Evolutionary conservation across 495 filamentous ascomycete genomes (phyloP), one percentile per base, ranked within the genome.

Genomic region (Terfezia claveryi): DNA sequence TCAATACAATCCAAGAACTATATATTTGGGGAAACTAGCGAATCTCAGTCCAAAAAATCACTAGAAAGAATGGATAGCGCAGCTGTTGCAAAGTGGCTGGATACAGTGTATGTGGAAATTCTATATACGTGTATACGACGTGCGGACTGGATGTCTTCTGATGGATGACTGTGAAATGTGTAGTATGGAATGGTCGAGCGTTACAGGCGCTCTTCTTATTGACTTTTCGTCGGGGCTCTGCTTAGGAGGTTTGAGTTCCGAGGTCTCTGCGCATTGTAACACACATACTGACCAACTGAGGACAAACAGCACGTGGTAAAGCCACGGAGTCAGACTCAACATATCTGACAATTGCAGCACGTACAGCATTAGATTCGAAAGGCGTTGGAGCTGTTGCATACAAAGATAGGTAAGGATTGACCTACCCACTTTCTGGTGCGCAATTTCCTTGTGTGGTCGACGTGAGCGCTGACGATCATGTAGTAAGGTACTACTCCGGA

Each of bases 281-380:
- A 32, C 27, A 32, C 41, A 46, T 46, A 16, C 27, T 57, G 16
- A 62, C 38, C 9, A 10, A 37, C 36, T 49, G 50, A 4, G 12
- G 41, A 14, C 41, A 51, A 54, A 37, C 41, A 64, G 64, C 64
- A 10, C 56, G 57, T 1, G 64, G 64, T n/a, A 64, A 64, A 49
- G 65, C 65, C 16, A 61, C 55, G 2, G 65, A 67, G 38, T 59
- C 62, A 20, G 65, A 67, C 56, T 64, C 65, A 51, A 60, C 65
- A n/a, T 67, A 61, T 53, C 52, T 67, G 23, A 53, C 58, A 9
- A 60, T 67, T 20, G 65, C 65, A 4, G 61, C 60, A 50, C 57
- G 62, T 49, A 38, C 38, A 14, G 62, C 62, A 37, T 58, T 67
- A 46, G 65, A 67, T 51, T 36, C 36, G 17, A 59, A 64, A 23